Conservation (phyloP, 2,329 filamentous ascomycete species). For the Fusarium decemcellulare region DNA sequence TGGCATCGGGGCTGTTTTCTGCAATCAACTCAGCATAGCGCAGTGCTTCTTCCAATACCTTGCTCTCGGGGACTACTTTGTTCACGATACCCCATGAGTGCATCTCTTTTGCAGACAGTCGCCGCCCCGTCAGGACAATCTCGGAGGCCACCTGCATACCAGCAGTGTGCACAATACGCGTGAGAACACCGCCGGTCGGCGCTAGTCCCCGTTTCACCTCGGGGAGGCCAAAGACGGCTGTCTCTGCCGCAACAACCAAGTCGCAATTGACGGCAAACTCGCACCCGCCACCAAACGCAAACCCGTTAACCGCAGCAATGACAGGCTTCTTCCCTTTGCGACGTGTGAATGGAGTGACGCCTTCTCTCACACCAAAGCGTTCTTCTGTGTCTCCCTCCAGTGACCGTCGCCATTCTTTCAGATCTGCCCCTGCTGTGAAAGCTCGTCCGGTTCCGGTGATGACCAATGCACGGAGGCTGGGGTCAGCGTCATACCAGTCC, state of each 20-base stretch:
- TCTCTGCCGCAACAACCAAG: conserved; percentile 63
- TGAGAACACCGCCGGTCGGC: conserved; percentile 64
- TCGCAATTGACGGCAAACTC: conserved; percentile 68
- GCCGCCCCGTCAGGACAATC: conserved; percentile 42
- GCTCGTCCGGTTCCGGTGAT: conserved; percentile 64
- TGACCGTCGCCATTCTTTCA: conserved; percentile 58
- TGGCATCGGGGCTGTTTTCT: conserved; percentile 50
- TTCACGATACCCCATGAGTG: conserved; percentile 43
- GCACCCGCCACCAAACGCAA: conserved; percentile 67
- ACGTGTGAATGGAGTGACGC: conserved; percentile 52
- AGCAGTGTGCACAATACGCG: conserved; percentile 58
- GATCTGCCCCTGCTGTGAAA: conserved; percentile 67
- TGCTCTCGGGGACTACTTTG: conserved; percentile 13
- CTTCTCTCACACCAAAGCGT: conserved; percentile 46
- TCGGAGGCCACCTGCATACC: conserved; percentile 45
- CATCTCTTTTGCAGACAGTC: conserved; percentile 41
- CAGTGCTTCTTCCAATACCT: conserved; percentile 37
- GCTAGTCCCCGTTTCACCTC: conserved; percentile 67
- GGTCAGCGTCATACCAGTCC: conserved; percentile 65
- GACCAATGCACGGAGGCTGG: conserved; percentile 59
- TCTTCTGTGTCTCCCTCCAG: conserved; percentile 50
- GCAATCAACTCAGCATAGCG: conserved; percentile 51
- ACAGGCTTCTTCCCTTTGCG: conserved; percentile 70
- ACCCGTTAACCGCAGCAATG: conserved; percentile 69
- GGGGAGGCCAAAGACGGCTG: conserved; percentile 64